A percentile compares a stretch with the other conserved stretches of the same genome.
Evolutionary conservation across 352 stramenopile species (phyloP).

Genomic region (Pythium vanterpoolii): DNA sequence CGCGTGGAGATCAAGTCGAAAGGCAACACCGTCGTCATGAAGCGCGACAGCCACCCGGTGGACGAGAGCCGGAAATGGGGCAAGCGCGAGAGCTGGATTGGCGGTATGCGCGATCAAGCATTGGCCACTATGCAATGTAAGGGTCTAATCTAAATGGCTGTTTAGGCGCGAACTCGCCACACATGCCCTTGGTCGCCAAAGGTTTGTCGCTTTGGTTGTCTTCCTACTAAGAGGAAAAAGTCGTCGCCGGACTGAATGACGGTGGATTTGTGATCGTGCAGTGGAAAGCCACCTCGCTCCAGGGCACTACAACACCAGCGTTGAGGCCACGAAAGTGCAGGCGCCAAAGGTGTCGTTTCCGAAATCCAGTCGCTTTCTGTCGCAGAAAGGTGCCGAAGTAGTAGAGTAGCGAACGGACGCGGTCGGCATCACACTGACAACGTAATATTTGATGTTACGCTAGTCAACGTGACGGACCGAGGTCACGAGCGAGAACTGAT

Average conservation of each 20-base stretch:
- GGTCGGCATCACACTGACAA: not conserved
- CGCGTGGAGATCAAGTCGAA: conserved; percentile 54
- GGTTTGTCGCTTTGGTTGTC: not conserved
- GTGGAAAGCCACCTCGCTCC: conserved; percentile 58
- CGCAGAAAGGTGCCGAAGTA: conserved; percentile 57
- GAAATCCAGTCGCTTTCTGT: conserved; percentile 77
- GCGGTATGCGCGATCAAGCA: conserved; percentile 25
- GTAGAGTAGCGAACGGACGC: not conserved
- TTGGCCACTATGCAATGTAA: not conserved
- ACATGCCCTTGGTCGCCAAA: conserved; percentile 23
- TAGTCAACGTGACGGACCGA: conserved; percentile 65
- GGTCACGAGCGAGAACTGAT: conserved; percentile 75
- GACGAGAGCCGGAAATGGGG: conserved; percentile 66
- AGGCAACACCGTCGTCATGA: conserved; percentile 69
- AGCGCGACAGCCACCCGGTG: conserved; percentile 58
- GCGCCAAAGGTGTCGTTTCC: conserved; percentile 74
- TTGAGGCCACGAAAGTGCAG: conserved; percentile 54
- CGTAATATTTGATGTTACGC: not conserved
- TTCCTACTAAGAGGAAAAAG: not conserved
- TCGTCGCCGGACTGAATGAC: not conserved
- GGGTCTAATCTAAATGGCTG: too few relatives aligned
- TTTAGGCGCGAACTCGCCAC: conserved; percentile 21
- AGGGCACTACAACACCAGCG: conserved; percentile 67
- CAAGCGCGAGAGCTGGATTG: conserved; percentile 84
- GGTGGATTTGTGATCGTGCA: not conserved